Evolutionary conservation across 2,329 filamentous ascomycete species (phyloP), one percentile per base, ranked within the genome.

Genomic region (Penicillium sp.): DNA sequence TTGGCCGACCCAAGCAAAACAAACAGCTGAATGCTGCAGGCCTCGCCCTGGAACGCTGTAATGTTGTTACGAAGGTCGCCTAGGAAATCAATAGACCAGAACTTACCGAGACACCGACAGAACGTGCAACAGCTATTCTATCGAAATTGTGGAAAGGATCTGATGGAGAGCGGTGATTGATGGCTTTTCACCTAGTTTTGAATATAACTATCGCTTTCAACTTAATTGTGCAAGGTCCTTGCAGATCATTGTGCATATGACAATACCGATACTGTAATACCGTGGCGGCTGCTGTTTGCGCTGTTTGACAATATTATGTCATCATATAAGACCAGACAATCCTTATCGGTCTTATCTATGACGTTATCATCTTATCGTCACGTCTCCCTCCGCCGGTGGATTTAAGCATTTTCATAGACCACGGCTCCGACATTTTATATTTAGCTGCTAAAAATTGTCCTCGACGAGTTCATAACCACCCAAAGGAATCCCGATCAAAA

Each of bases 1-100:
- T 58, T 58, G 55, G 57, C 23, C 5, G n/a, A n/a, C 4, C 44
- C 38, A 39, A 42, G 50, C 58, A 62, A 61, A 61, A 61, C 52
- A 61, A 61, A 61, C 59, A 59, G 42, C 44, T 24, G 25, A 41
- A 47, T 49, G 42, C 51, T 52, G 46, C 55, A 37, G 20, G 9
- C n/a, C 29, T 31, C 31, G 37, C 8, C 42, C 37, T 29, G 28
- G 44, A 42, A 37, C 33, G 28, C 20, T 43, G 27, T 44, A 41
- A 32, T 15, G 24, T 15, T 8, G 33, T 39, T 23, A 45, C 32
- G 38, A 24, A 13, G 29, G 45, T 47, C 45, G 39, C 44, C 38
- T 10, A 31, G 45, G 45, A n/a, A 33, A 47, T 25, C 20, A n/a
- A 12, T 7, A 20, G 15, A 2, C 12, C 23, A 6, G 38, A 25